A percentile compares a stretch with the other conserved stretches of the same genome.
Conservation (phyloP, 148 eudicot species). For the Rhododendron ferrugineum region DNA sequence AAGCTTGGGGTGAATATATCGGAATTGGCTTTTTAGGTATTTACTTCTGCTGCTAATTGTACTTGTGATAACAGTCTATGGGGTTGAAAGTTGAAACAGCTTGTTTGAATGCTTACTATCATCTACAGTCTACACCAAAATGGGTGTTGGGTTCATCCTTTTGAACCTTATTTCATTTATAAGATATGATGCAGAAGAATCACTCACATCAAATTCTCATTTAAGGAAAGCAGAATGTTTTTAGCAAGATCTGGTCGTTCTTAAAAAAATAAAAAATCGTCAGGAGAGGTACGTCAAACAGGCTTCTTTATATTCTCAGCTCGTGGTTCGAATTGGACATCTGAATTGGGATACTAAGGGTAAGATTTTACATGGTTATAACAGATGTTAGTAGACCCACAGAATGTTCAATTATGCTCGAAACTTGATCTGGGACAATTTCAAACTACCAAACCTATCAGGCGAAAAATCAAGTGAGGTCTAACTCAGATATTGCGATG, state of each 20-base stretch:
- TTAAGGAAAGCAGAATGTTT: neutral
- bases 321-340: neutral
- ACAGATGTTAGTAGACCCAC: neutral
- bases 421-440: neutral
- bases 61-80: neutral
- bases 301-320: neutral
- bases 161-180: neutral
- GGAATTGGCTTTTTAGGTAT: neutral
- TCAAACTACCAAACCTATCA: neutral
- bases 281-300: neutral
- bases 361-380: neutral
- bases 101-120: neutral
- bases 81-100: neutral
- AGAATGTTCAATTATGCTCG: neutral
- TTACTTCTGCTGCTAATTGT: neutral
- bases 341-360: neutral
- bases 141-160: neutral
- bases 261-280: neutral
- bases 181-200: neutral
- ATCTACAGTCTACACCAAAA: neutral
- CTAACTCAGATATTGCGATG: neutral
- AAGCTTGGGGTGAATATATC: neutral
- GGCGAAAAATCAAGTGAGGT: neutral
- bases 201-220: neutral
- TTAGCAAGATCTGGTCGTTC: neutral